Evolutionary conservation across 257 asterid genomes (phyloP).

Genomic region (Datura wrightii): DNA sequence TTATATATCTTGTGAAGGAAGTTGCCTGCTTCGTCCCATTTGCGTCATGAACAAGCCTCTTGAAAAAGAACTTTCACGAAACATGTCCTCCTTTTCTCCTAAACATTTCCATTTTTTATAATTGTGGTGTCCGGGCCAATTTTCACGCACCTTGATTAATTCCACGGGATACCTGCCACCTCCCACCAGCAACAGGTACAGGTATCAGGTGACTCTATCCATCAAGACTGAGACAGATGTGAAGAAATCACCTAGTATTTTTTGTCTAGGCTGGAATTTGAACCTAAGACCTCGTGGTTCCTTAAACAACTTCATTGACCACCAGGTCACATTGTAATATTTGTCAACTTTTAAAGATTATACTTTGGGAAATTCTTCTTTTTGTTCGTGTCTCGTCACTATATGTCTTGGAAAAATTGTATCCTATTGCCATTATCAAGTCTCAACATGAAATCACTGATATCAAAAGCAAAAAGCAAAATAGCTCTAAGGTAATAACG

Average conservation of each 20-base stretch:
- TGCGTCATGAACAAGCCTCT: not conserved
- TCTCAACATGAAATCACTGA: not conserved
- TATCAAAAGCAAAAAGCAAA: too few species aligned
- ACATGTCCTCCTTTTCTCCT: not conserved
- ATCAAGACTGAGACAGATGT: too few species aligned
- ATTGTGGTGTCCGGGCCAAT: too few species aligned
- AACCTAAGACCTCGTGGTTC: too few species aligned
- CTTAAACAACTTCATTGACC: too few species aligned
- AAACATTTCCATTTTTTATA: not conserved
- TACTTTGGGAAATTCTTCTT: not conserved
- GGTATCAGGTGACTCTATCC: too few species aligned
- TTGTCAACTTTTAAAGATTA: slow-evolving; percentile 14
- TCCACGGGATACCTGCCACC: too few species aligned
- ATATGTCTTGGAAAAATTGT: not conserved
- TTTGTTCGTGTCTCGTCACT: not conserved
- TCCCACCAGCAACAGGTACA: too few species aligned
- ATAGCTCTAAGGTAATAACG: too few species aligned
- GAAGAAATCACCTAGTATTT: too few species aligned
- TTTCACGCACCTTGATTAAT: too few species aligned
- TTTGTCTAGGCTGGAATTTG: too few species aligned
- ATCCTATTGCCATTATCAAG: not conserved
- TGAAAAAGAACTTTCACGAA: not conserved
- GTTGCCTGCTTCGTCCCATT: not conserved
- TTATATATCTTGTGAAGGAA: slow-evolving; percentile 21
- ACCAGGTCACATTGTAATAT: not conserved